phyloP scores from a whole-genome alignment of 805 yeast genomes.

The Wickerhamomyces tratensis region DNA sequence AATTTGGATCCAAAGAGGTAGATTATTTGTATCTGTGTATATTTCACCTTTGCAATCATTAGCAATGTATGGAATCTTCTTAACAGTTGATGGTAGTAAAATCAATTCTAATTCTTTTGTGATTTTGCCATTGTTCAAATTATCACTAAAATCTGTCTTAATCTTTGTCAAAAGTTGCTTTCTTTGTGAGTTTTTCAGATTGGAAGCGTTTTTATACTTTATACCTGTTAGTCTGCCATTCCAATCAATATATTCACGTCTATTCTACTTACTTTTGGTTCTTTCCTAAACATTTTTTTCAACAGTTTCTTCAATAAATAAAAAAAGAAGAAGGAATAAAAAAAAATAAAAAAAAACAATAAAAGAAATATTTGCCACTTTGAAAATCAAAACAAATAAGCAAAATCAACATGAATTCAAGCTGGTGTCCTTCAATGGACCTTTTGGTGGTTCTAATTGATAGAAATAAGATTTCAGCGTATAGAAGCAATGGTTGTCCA shows the following conservation, averaged over 20 bases:
- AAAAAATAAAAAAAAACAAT: too few relatives aligned
- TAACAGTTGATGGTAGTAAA: constrained; percentile 24
- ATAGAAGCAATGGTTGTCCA: constrained; percentile 42
- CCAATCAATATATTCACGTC: too few relatives aligned
- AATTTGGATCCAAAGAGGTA: constrained; percentile 66
- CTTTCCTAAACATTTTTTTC: constrained; percentile 40
- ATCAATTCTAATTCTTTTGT: constrained; percentile 13
- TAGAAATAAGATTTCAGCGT: constrained; percentile 42
- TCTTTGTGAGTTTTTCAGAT: constrained; percentile 3
- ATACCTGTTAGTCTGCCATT: too few relatives aligned
- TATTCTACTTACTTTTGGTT: constrained; percentile 40
- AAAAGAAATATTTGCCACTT: too few relatives aligned
- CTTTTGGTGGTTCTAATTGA: constrained; percentile 34
- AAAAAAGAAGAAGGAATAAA: too few relatives aligned
- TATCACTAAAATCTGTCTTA: too few relatives aligned
- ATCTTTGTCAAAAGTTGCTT: too few relatives aligned
- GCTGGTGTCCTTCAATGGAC: constrained; percentile 45
- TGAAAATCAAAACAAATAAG: not conserved
- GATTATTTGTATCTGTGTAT: constrained; percentile 51
- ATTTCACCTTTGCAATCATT: constrained; percentile 14
- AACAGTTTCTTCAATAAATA: constrained; percentile 3
- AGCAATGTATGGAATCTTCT: constrained; percentile 54
- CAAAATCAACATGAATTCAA: too few relatives aligned
- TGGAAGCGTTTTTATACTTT: constrained; percentile 13
- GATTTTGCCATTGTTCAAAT: not conserved